Evolutionary conservation across 148 eudicot species (phyloP).

Genomic region (Chenopodium suecicum): DNA sequence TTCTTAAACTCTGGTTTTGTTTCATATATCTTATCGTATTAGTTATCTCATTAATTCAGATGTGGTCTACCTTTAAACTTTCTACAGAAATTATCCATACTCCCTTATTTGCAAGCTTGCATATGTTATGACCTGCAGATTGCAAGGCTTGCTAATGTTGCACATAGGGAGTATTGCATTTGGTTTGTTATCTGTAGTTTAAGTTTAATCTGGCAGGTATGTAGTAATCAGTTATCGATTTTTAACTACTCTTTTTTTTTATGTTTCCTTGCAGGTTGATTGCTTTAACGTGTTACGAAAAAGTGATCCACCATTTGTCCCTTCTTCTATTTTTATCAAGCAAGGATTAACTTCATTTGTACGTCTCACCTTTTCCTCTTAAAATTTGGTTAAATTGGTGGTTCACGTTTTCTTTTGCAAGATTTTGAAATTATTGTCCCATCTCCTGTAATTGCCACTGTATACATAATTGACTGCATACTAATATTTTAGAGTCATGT

Average conservation of each 20-base stretch:
- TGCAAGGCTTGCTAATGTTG: background rate
- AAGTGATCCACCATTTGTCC: slow-evolving; percentile 92
- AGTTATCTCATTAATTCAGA: background rate
- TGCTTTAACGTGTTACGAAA: slow-evolving; percentile 93
- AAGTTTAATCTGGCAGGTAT: background rate
- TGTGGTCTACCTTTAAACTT: background rate
- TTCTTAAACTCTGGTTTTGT: background rate
- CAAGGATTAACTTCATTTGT: slow-evolving; percentile 90
- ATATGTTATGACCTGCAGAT: background rate
- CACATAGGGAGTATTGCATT: background rate
- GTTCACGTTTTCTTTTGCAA: background rate
- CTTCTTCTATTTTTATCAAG: slow-evolving; percentile 71
- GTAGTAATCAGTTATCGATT: background rate
- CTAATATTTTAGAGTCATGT: background rate
- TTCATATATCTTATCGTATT: background rate
- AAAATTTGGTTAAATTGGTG: background rate
- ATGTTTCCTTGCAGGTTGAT: slow-evolving; percentile 61
- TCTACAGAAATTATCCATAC: background rate
- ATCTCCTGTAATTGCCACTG: background rate
- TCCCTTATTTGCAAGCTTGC: background rate
- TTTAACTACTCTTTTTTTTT: background rate
- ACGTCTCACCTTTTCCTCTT: slow-evolving; percentile 31
- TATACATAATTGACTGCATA: background rate
- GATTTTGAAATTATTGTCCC: background rate
- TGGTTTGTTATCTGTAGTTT: background rate